These are phyloP conservation scores for Colletotrichum tropicicola DNA, from an alignment of 2,329 filamentous ascomycete genomes.

Conservation along the genomic window DNA sequence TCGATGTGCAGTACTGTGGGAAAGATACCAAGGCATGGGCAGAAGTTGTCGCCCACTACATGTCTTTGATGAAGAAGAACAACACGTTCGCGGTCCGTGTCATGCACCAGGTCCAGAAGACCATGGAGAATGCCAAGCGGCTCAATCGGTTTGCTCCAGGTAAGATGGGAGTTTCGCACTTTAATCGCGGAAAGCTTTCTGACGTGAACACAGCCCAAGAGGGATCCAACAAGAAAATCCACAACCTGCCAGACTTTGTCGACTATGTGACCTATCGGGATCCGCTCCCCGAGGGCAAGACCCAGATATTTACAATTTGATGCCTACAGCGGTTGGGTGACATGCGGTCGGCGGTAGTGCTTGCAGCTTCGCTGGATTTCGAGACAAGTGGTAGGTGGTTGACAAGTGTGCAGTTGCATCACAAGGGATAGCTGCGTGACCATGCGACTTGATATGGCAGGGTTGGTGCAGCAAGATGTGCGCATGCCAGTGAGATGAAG, in stretches of 20 bases:
- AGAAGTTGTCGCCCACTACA: background rate
- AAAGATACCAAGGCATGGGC: background rate
- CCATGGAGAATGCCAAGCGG: background rate
- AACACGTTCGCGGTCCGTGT: background rate
- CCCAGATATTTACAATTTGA: conserved; percentile 18
- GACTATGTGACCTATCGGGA: conserved; percentile 19
- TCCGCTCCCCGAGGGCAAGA: conserved; percentile 3
- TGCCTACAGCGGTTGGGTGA: no score
- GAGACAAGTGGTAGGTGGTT: no score
- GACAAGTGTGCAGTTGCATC: no score
- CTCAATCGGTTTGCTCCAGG: background rate
- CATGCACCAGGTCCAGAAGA: background rate
- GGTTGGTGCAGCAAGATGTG: no score
- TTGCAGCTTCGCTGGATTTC: no score
- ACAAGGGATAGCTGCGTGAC: no score
- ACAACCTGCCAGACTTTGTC: background rate
- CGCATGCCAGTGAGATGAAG: no score
- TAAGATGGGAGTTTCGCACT: no score
- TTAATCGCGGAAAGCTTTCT: no score
- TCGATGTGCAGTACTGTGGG: background rate
- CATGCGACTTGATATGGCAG: no score
- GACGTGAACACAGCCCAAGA: background rate
- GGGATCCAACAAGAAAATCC: background rate
- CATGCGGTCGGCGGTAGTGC: no score
- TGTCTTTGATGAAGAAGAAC: background rate